Base-by-base conservation (phyloP, 768 basidiomycete genomes). In the Cyclocybe aegerita region DNA sequence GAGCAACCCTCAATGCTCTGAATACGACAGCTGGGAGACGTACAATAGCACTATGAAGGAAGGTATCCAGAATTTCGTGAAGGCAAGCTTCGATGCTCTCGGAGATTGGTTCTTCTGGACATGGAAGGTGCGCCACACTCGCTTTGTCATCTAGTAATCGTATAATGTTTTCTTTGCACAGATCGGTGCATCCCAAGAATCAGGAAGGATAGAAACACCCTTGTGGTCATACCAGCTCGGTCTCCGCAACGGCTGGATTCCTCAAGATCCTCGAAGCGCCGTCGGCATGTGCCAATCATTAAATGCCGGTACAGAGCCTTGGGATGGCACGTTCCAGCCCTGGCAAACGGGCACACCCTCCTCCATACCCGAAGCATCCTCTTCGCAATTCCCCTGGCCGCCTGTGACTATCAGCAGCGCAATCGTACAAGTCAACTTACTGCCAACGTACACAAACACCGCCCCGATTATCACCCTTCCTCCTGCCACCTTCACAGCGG, bases 171-270 rank as follows among this genome's bases (percentile, higher is more conserved):
- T 32, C 14, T 36, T 16, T 14, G 17, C 3, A 0, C 45, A 70
- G 70, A 67, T 73, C 32, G 68, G 60, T 16, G 75, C 78, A 71
- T 86, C 62, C 77, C 82, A 57, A 49, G 60, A 23, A 5, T 23
- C 65, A 9, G 71, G 71, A 23, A 58, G 56, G 7, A 60, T 71
- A 15, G 66, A 70, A 51, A 48, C 72, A 3, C 73, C 75, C 5
- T 56, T 68, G 17, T 76, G 75, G 75, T 71, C 72, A 0, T 76
- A 76, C 53, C 65, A 71, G 47, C 67, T 75, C 0, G 71, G 72
- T 3, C 73, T 92, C 48, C 68, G 81, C 56, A 70, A 85, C 30
- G 92, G 90, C 29, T 92, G 87, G 84, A 81, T 92, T 35, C 89
- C 91, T 6, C 62, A 65, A 1, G 87, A 93, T 64, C 90, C 90